These are phyloP conservation scores for Quaeritorhiza haematococci DNA, from an alignment of 371 early-diverging fungal genomes.

Conservation along the genomic window DNA sequence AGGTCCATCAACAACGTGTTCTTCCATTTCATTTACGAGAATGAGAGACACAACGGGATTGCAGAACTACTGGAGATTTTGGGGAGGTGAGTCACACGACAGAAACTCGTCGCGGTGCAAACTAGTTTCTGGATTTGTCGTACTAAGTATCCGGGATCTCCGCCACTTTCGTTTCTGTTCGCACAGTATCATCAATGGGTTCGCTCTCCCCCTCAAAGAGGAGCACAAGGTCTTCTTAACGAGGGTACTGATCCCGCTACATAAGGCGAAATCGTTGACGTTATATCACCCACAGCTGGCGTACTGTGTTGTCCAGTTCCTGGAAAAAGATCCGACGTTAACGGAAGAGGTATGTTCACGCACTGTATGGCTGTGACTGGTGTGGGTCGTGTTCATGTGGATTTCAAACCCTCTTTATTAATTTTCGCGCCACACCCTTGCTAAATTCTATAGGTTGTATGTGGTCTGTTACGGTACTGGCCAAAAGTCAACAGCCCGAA, in stretches of 20 bases:
- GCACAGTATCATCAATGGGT: conserved; percentile 93
- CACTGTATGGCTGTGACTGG: not conserved
- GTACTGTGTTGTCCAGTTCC: conserved; percentile 95
- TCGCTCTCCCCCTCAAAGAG: conserved; percentile 93
- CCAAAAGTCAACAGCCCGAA: conserved; percentile 96
- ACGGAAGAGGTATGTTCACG: conserved; percentile 76
- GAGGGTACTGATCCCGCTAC: conserved; percentile 86
- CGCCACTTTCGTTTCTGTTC: not conserved
- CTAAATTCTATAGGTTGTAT: conserved; percentile 56
- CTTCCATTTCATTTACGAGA: conserved; percentile 94
- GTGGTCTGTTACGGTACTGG: conserved; percentile 87
- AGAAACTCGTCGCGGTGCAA: not conserved
- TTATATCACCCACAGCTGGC: conserved; percentile 93
- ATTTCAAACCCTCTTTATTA: not conserved
- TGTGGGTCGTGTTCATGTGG: not conserved
- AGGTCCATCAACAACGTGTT: conserved; percentile 95
- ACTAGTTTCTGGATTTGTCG: conserved; percentile 3
- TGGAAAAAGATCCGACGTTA: conserved; percentile 92
- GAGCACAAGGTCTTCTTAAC: conserved; percentile 93
- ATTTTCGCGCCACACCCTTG: not conserved
- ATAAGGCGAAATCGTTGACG: conserved; percentile 84
- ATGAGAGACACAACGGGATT: conserved; percentile 92
- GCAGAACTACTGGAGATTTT: conserved; percentile 95
- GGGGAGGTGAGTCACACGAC: conserved; percentile 58
- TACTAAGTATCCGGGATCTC: conserved; percentile 2